Conservation (phyloP, 1,284 basidiomycete genomes). For the Cryptococcus sp. region DNA sequence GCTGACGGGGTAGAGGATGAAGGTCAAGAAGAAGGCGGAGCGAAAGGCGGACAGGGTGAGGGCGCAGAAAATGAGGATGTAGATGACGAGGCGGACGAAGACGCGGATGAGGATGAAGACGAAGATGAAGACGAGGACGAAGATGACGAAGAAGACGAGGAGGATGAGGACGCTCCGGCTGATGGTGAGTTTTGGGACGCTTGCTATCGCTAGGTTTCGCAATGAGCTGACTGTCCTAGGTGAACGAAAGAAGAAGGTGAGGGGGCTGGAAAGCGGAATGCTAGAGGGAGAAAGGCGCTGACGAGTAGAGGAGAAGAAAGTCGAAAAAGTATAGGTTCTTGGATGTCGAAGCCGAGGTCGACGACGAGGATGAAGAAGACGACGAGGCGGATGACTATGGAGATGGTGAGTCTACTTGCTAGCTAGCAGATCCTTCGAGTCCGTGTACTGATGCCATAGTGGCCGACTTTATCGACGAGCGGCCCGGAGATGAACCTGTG, state of each 20-base stretch:
- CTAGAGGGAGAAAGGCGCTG: background rate
- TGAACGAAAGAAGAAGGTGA: conserved; percentile 42
- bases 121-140: conserved; percentile 68
- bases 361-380: conserved; percentile 91
- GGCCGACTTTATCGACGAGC: conserved; percentile 70
- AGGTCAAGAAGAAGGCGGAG: conserved; percentile 19
- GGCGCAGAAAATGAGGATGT: conserved; percentile 33
- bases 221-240: background rate
- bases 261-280: background rate
- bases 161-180: conserved; percentile 59
- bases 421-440: background rate
- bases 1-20: conserved; percentile 12
- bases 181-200: conserved; percentile 16
- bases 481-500: conserved; percentile 58
- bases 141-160: conserved; percentile 50
- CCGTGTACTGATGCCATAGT: conserved; percentile 27
- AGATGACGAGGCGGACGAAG: conserved; percentile 53
- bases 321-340: conserved; percentile 70
- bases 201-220: too few species aligned
- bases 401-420: conserved; percentile 52
- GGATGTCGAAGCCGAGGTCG: conserved; percentile 91
- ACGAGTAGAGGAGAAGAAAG: conserved; percentile 44
- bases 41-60: conserved; percentile 35
- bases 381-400: conserved; percentile 77
- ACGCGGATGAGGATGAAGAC: conserved; percentile 51